Percentiles rank a stretch among this genome's conserved stretches.
Evolutionary conservation across 345 rosid species (phyloP).

Genomic region (Theobroma cacao): DNA sequence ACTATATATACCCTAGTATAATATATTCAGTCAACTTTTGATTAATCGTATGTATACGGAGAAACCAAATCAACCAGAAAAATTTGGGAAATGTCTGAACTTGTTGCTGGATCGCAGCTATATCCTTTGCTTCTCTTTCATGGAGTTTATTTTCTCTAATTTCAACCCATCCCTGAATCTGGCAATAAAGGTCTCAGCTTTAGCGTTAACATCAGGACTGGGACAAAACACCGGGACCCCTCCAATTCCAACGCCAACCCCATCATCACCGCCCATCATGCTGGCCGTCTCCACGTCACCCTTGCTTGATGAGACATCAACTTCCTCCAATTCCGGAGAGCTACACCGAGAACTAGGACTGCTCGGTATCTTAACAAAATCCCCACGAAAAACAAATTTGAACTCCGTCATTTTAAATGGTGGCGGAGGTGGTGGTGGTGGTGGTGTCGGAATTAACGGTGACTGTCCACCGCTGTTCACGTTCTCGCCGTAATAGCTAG

Average conservation of each 20-base stretch:
- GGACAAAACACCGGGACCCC: constrained; percentile 44
- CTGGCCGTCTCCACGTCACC: constrained; percentile 23
- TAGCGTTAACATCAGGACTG: constrained; percentile 81
- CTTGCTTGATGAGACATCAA: constrained; percentile 12
- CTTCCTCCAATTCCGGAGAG: constrained; percentile 55
- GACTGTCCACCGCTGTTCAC: constrained; percentile 38
- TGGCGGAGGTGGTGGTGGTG: constrained; percentile 64
- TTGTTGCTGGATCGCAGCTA: neutral
- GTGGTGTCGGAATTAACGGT: constrained; percentile 49
- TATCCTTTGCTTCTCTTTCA: constrained; percentile 34
- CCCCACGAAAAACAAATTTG: constrained; percentile 44
- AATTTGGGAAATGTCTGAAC: neutral
- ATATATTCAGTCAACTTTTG: neutral
- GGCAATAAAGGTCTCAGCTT: constrained; percentile 87
- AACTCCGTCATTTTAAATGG: constrained; percentile 50
- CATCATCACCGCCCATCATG: constrained; percentile 27
- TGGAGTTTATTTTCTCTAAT: constrained; percentile 72
- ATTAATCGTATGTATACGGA: neutral
- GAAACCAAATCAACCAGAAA: constrained; percentile 3
- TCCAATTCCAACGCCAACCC: constrained; percentile 13
- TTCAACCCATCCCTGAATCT: constrained; percentile 74
- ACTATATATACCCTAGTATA: neutral
- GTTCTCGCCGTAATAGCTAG: constrained; percentile 28
- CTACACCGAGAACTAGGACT: constrained; percentile 56
- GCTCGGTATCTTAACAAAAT: constrained; percentile 54